These are phyloP conservation scores for Cladosporium phlei DNA, from an alignment of 2,329 filamentous ascomycete genomes.

Conservation along the genomic window DNA sequence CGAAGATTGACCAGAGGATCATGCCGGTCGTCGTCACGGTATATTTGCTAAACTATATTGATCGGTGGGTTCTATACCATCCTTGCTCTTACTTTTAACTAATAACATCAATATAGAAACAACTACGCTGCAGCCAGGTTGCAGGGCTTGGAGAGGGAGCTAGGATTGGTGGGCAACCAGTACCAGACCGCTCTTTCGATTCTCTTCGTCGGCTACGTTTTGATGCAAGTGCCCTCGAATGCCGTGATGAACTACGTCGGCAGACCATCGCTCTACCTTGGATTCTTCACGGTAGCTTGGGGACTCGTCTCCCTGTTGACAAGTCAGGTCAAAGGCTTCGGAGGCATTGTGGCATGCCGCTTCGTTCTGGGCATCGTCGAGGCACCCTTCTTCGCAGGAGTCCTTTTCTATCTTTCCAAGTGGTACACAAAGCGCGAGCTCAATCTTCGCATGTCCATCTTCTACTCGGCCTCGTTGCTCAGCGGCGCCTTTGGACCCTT, in stretches of 20 bases:
- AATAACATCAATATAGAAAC: no score
- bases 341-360: conserved; percentile 33
- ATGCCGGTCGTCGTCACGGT: conserved; percentile 68
- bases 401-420: conserved; percentile 42
- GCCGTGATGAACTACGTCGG: conserved; percentile 34
- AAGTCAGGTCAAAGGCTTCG: conserved; percentile 31
- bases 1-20: conserved; percentile 66
- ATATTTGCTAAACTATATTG: conserved; percentile 33
- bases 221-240: conserved; percentile 36
- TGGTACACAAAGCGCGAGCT: conserved; percentile 54
- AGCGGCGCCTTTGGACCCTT: conserved; percentile 50
- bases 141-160: conserved; percentile 59
- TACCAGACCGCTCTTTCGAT: conserved; percentile 44
- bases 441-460: conserved; percentile 46
- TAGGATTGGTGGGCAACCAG: conserved; percentile 44
- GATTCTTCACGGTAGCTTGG: conserved; percentile 33
- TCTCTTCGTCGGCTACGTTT: conserved; percentile 37
- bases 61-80: no score
- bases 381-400: conserved; percentile 42
- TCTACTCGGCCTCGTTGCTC: conserved; percentile 50
- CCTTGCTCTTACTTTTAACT: no score
- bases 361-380: conserved; percentile 42
- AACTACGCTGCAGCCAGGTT: conserved; percentile 64
- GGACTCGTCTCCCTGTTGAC: conserved; percentile 32
- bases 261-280: conserved; percentile 30